Evolutionary conservation across 1,139 yeast species (phyloP), one percentile per base, ranked within the genome.

Genomic region (Lodderomyces orthopsilosis): DNA sequence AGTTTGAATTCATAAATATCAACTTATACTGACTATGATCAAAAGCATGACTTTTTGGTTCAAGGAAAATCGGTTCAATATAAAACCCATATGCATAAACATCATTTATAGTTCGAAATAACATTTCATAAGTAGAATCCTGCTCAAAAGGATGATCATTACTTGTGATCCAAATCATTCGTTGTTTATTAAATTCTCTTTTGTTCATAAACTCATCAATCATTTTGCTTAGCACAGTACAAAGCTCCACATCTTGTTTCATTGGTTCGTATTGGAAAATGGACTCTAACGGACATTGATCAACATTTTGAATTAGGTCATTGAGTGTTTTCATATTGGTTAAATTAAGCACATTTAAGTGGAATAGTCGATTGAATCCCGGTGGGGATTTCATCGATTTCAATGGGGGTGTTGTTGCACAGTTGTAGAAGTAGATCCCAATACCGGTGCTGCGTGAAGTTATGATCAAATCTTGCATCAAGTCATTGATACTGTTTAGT

Each of bases 21-120:
- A 81, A 85, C 52, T 80, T 75, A 57, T 77, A 89, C 38, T 74
- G 68, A 6, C 68, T 51, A 45, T 75, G 63, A 54, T 84, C 74
- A 55, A 86, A 85, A 2, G 65, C 42, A 3, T 44, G 59, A 48
- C 21, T 58, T 1, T 37, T 24, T 6, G 51, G 44, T 6, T 41
- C 46, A 34, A 89, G 59, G 53, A 91, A 82, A 42, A 87, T 74
- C 0, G 97, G 95, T 18, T 70, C 66, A 14, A 90, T 73, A 13
- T 65, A 66, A 24, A 85, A 79, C 32, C 63, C 66, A 15, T 68
- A 65, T 42, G 75, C 76, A 41, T 75, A 75, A 41, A 78, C 70
- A 59, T 88, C 95, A 40, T 75, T 73, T 22, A 86, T 73, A 4
- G 83, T 69, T 17, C 78, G 77, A 55, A 83, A 76, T 14, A 89